phyloP scores from a whole-genome alignment of 2,329 filamentous ascomycete genomes.

The Colletotrichum neosansevieriae region DNA sequence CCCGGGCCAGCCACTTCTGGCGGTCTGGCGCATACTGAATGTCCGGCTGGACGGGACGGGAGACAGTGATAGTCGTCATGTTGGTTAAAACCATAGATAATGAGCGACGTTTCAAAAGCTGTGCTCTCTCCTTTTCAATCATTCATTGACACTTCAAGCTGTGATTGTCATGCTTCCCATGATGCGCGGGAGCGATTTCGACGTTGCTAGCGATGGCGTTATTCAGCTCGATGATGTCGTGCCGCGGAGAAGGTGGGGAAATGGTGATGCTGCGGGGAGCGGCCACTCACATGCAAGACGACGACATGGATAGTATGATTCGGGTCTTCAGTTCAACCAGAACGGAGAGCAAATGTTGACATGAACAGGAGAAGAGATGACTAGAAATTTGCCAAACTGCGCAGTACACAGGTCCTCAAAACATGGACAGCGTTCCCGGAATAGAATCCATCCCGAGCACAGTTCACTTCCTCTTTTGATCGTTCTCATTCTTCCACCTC shows the following conservation, averaged over 20 bases:
- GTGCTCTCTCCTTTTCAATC: not conserved
- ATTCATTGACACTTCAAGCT: not conserved
- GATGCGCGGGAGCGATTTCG: not conserved
- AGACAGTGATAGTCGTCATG: conserved; percentile 22
- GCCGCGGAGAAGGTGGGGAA: conserved; percentile 29
- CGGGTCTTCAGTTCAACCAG: too few relatives aligned
- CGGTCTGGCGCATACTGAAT: conserved; percentile 68
- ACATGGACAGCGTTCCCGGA: too few relatives aligned
- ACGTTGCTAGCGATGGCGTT: conserved; percentile 21
- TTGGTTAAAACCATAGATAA: not conserved
- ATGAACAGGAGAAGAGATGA: too few relatives aligned
- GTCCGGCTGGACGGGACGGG: conserved; percentile 64
- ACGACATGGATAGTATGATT: not conserved
- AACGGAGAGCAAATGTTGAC: not conserved
- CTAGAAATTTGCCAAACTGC: too few relatives aligned
- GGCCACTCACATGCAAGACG: conserved; percentile 13
- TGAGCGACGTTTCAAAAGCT: too few relatives aligned
- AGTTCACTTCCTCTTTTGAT: conserved; percentile 37
- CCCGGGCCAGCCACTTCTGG: conserved; percentile 64
- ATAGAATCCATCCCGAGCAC: conserved; percentile 16
- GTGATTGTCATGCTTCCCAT: not conserved
- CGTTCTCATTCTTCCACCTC: too few relatives aligned
- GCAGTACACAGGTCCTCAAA: too few relatives aligned
- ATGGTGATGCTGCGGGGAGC: not conserved
- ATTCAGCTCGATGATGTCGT: conserved; percentile 30